Base-by-base conservation (phyloP, 2,329 filamentous ascomycete genomes). In the Tolypocladium tundrense region DNA sequence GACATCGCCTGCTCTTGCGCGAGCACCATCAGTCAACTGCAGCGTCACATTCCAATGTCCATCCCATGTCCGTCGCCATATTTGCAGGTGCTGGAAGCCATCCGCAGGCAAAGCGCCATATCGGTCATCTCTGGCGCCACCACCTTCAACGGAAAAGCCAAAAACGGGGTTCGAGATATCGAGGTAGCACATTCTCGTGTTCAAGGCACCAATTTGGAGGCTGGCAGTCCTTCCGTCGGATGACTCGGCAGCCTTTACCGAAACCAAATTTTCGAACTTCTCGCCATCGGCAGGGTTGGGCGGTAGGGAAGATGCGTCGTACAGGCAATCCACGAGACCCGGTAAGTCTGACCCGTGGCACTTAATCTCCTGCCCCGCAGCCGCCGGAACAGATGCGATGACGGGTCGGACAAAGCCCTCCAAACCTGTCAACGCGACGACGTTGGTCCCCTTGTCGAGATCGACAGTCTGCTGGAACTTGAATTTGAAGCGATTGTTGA, bases 381-480 rank as follows among this genome's bases (percentile, higher is more conserved):
- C 83, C 43, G 86, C 88, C 6, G 92, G 91, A 33, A 97, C 73
- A 19, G 84, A 78, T 9, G 77, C 74, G 58, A 94, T 82, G 52
- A 93, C 84, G 40, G 81, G 74, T 14, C 82, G 77, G 1, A 94
- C 74, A 68, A 85, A 95, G 4, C 83, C 77, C 61, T 84, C 78
- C 2, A 91, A 70, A 0, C 91, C 91, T 0, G 79, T 80, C 10
- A 96, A 75, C 40, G 83, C 84, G 45, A 92, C 88, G 2, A 75
- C 77, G 63, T 91, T 90, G 16, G 79, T 75, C n/a, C 86, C 86
- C 4, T 79, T 83, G 63, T 90, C 88, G 11, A 96, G 80, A 63
- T 96, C 83, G 53, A 97, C 77, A 11, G 83, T 82, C 69, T 99
- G 92, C 54, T 89, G 77, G 70, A 97, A 97, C 72, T 86, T 95